A percentile compares a stretch with the other conserved stretches of the same genome.
Evolutionary conservation across 2,329 filamentous ascomycete genomes (phyloP).

Genomic region (Cyclaneusma minus): DNA sequence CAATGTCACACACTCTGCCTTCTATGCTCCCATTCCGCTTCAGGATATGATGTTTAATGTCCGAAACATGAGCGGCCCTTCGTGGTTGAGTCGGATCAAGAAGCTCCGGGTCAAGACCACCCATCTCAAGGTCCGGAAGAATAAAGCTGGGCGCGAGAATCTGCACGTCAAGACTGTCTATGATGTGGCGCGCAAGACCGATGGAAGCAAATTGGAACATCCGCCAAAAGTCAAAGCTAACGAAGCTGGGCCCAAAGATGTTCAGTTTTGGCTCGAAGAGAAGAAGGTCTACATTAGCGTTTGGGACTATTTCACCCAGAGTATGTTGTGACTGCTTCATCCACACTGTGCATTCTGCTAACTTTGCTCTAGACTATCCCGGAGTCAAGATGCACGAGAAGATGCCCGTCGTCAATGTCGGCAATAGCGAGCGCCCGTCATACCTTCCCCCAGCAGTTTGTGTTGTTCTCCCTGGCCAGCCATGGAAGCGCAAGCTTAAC

Average conservation of each 20-base stretch:
- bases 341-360: constrained; percentile 1
- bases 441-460: constrained; percentile 56
- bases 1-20: constrained; percentile 43
- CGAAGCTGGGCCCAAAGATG: constrained; percentile 33
- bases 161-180: constrained; percentile 28
- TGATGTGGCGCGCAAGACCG: constrained; percentile 24
- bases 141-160: constrained; percentile 17
- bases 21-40: constrained; percentile 33
- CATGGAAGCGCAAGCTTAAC: constrained; percentile 41
- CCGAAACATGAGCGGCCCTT: constrained; percentile 8
- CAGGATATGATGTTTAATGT: constrained; percentile 20
- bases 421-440: constrained; percentile 35
- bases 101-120: constrained; percentile 23
- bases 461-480: constrained; percentile 46
- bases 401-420: constrained; percentile 52
- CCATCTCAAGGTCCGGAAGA: constrained; percentile 21
- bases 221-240: constrained; percentile 19
- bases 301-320: constrained; percentile 29
- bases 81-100: constrained; percentile 19
- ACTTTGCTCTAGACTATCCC: constrained; percentile 5
- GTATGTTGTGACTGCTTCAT: constrained; percentile 12
- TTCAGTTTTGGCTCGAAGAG: constrained; percentile 35
- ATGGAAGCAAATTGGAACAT: constrained; percentile 20
- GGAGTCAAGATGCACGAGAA: constrained; percentile 19
- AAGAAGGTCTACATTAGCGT: constrained; percentile 31